Base-by-base conservation (phyloP, 1,139 yeast species). In the Saccharomyces hybrid region DNA sequence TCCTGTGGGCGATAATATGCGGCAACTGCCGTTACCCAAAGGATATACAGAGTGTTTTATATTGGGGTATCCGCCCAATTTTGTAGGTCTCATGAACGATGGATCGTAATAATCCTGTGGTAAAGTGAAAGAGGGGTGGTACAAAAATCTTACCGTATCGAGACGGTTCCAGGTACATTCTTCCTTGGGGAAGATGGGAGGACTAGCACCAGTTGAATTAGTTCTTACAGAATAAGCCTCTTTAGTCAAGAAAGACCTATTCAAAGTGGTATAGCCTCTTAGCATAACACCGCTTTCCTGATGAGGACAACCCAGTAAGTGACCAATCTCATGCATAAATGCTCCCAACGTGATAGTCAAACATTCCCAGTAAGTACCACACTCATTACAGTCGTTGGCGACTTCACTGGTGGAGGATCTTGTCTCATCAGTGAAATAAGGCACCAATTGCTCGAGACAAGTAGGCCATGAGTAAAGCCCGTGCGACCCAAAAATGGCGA, bases 401-500 rank as follows among this genome's bases (percentile, higher is more conserved):
- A 91, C 97, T 60, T 88, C 90, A 1, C 67, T 68, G 0, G 77
- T 79, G 53, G 83, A 79, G 19, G 87, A 76, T 23, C 70, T 78
- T 0, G 95, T 86, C 11, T 78, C 78, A 67, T 93, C 98, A 50
- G 84, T 73, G 63, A 89, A 89, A 42, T 83, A 74, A 0, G 86
- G 82, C 2, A 81, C 80, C 3, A 91, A 69, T 51, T 82, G 84
- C 54, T 90, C 95, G 60, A 90, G 76, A 55, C 80, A 80, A 28
- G 80, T 73, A 6, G 99, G 98, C 95, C 96, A 93, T 0, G 96
- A 80, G 68, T 88, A 93, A 29, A 90, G 64, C 0, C 97, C 95
- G 67, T 93, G 99, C 2, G 96, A 86, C 2, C 99, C 99, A 71
- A 91, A 91, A 16, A 93, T 89, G 0, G 96, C 98, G 56, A 93